These are phyloP conservation scores for Aphanomyces stellatus DNA, from an alignment of 352 stramenopile genomes.

Conservation along the genomic window DNA sequence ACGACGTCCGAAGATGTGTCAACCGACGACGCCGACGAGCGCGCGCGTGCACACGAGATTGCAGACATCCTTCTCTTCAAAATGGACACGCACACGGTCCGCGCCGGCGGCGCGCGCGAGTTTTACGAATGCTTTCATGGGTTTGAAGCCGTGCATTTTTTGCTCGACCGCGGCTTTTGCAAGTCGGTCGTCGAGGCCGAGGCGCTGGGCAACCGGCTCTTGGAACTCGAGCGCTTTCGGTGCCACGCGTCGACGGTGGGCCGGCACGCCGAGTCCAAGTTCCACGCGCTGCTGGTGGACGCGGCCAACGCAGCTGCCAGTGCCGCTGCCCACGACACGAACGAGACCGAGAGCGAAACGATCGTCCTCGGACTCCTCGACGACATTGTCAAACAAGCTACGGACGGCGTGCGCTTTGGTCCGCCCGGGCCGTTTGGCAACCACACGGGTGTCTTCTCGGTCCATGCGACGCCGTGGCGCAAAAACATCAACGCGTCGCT, in stretches of 20 bases:
- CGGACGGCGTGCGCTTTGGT: not conserved
- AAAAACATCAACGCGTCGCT: conserved; percentile 22
- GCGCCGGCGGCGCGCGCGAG: not conserved
- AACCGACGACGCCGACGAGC: not conserved
- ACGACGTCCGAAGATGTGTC: not conserved
- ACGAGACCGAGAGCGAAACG: not conserved
- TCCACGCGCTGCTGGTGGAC: not conserved
- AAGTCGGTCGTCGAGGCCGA: not conserved
- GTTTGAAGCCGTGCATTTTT: not conserved
- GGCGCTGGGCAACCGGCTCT: conserved; percentile 4
- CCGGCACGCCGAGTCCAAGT: not conserved
- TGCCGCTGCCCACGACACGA: not conserved
- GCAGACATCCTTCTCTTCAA: conserved; percentile 8
- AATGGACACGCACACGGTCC: not conserved
- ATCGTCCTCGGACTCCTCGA: not conserved
- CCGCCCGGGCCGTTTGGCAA: not conserved
- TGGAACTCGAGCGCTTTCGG: not conserved
- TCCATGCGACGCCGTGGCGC: not conserved
- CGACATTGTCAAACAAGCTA: not conserved
- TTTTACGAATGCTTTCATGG: conserved; percentile 1
- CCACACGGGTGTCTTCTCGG: not conserved
- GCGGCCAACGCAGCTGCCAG: not conserved
- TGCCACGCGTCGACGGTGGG: not conserved
- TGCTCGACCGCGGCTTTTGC: not conserved
- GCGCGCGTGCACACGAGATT: not conserved